These are phyloP conservation scores for Clarireedia monteithiana DNA, from an alignment of 2,329 filamentous ascomycete genomes.

Conservation along the genomic window DNA sequence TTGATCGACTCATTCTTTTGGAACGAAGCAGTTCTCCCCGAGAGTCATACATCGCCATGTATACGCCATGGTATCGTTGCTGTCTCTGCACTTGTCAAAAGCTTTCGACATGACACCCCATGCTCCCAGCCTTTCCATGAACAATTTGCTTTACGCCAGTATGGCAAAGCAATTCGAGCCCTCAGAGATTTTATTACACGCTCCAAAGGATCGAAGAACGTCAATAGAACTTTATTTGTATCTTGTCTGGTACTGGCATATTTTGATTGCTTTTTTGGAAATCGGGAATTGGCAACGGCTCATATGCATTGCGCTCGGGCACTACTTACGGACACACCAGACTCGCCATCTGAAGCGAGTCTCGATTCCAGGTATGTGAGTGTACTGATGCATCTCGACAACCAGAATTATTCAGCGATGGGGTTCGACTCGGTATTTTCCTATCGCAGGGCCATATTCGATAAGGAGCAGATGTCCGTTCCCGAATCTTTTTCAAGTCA, in stretches of 20 bases:
- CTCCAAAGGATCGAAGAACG: background rate
- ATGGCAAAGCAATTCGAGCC: slow-evolving; percentile 20
- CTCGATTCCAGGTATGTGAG: slow-evolving; percentile 48
- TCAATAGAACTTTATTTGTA: slow-evolving; percentile 14
- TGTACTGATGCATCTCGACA: slow-evolving; percentile 53
- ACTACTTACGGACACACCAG: slow-evolving; percentile 10
- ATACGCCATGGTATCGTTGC: slow-evolving; percentile 25
- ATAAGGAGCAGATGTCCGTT: background rate
- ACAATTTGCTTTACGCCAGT: slow-evolving; percentile 22
- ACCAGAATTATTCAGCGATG: slow-evolving; percentile 30
- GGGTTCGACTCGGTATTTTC: slow-evolving; percentile 48
- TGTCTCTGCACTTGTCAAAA: slow-evolving; percentile 19
- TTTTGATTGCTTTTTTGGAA: slow-evolving; percentile 24
- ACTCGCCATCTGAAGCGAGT: slow-evolving; percentile 19
- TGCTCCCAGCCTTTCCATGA: slow-evolving; percentile 13
- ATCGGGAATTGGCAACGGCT: slow-evolving; percentile 48
- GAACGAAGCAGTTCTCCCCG: slow-evolving; percentile 16
- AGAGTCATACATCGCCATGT: slow-evolving; percentile 14
- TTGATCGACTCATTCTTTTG: slow-evolving; percentile 43
- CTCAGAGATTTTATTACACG: slow-evolving; percentile 17
- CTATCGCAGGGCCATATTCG: slow-evolving; percentile 35
- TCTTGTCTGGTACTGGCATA: slow-evolving; percentile 19
- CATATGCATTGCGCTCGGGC: slow-evolving; percentile 39
- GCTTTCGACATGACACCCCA: slow-evolving; percentile 5
- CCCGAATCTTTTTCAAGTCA: slow-evolving; percentile 31